Conservation (phyloP, 805 yeast genomes). For the Ogataea neopini region DNA sequence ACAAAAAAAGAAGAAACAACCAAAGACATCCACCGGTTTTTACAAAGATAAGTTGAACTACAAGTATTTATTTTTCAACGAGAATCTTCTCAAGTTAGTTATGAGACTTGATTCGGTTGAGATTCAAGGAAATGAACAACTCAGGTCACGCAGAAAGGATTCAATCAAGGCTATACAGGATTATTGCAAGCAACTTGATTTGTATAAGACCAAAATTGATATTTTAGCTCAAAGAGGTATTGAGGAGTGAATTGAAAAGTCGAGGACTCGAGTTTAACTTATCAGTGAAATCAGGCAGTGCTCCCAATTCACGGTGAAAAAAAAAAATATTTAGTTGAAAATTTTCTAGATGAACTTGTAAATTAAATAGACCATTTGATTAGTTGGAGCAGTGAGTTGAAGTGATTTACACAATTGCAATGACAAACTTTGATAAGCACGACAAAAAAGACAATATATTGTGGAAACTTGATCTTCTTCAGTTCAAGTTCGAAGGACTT, state of each 20-base stretch:
- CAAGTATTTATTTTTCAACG: slow-evolving; percentile 61
- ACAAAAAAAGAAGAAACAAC: slow-evolving; percentile 13
- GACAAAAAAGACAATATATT: slow-evolving; percentile 39
- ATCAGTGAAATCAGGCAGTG: slow-evolving; percentile 3
- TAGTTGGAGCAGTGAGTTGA: background rate
- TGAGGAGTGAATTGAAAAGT: slow-evolving; percentile 2
- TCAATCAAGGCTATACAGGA: slow-evolving; percentile 61
- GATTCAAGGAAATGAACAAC: slow-evolving; percentile 44
- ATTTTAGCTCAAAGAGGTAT: slow-evolving; percentile 20
- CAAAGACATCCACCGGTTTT: slow-evolving; percentile 6
- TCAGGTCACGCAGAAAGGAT: slow-evolving; percentile 59
- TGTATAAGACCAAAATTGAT: slow-evolving; percentile 23
- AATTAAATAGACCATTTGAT: background rate
- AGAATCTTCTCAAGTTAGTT: slow-evolving; percentile 63
- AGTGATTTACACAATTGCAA: too few species aligned
- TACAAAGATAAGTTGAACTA: slow-evolving; percentile 39
- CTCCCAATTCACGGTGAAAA: background rate
- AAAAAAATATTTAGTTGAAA: background rate
- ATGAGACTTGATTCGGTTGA: slow-evolving; percentile 64
- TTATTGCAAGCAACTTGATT: slow-evolving; percentile 56
- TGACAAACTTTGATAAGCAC: background rate
- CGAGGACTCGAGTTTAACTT: too few species aligned
- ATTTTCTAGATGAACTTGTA: slow-evolving; percentile 2
- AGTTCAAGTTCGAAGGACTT: slow-evolving; percentile 45
- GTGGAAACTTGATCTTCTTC: slow-evolving; percentile 60